These are phyloP conservation scores for Rhododendron griersonianum DNA, from an alignment of 148 eudicot genomes.

Conservation along the genomic window DNA sequence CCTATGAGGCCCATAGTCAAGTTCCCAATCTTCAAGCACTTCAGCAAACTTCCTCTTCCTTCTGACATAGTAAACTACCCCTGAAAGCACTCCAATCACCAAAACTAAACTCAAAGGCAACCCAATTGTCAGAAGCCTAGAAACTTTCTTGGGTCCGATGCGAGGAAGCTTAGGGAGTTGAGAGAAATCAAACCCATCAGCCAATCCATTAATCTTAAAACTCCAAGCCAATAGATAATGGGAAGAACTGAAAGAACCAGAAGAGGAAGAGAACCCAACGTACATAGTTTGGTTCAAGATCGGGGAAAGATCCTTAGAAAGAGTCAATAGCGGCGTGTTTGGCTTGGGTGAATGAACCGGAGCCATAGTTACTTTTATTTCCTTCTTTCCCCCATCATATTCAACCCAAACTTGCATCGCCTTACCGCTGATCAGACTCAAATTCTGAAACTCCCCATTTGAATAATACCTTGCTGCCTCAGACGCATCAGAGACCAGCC, in stretches of 20 bases:
- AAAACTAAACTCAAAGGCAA: neutral
- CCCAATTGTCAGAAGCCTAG: conserved; percentile 13
- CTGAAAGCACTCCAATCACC: neutral
- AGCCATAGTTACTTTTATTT: conserved; percentile 39
- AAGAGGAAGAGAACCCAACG: conserved; percentile 33
- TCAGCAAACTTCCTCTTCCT: conserved; percentile 48
- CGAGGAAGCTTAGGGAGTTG: conserved; percentile 30
- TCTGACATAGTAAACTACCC: conserved; percentile 7
- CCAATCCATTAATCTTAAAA: conserved; percentile 18
- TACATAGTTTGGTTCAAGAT: conserved; percentile 27
- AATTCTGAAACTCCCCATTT: conserved; percentile 16
- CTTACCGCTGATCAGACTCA: conserved; percentile 31
- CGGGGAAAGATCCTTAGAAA: conserved; percentile 28
- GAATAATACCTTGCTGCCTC: conserved; percentile 31
- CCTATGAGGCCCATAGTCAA: conserved; percentile 39
- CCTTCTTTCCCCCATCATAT: conserved; percentile 27
- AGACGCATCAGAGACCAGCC: conserved; percentile 24
- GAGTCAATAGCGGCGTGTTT: conserved; percentile 26
- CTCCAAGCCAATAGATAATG: conserved; percentile 34
- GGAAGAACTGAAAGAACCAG: conserved; percentile 18
- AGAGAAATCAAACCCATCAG: conserved; percentile 16
- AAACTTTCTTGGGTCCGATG: conserved; percentile 10
- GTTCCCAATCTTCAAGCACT: conserved; percentile 52
- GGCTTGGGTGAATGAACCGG: conserved; percentile 29
- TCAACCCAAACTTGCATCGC: conserved; percentile 49